Base-by-base conservation (phyloP, 2,329 filamentous ascomycete species). In the Stagonosporopsis rhizophila region DNA sequence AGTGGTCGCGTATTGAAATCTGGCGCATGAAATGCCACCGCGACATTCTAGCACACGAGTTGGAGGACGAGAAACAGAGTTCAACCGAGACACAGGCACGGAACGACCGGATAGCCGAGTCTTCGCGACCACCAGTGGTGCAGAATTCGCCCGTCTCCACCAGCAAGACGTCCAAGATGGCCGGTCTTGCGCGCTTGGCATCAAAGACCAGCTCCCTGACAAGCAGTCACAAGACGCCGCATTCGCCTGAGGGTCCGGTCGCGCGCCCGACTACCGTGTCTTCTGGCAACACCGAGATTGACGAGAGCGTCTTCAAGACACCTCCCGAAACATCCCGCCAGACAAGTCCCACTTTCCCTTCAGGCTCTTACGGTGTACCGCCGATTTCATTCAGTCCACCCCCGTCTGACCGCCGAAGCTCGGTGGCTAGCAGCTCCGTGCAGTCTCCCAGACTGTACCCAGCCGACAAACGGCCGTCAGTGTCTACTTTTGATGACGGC, bases 1-100 rank as follows among this genome's bases (percentile, higher is more conserved):
- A 95, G 73, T 97, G 94, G 94, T 88, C 89, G n/a, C 85, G 94
- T 58, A 89, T 96, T 73, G 92, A 96, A 64, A 95, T 97, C 19
- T 97, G 93, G 92, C 90, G 88, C 50, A 85, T 94, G 67, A 94
- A 87, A 70, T 97, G 93, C 63, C 93, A 99, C 75, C 88, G 89
- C 38, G 94, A 97, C 67, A 93, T 98, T 58, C 79, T 99, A 19
- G 81, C 87, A 5, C 84, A 92, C 75, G 95, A 99, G 71, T 80
- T 98, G 8, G 89, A 94, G 51, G 91, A 96, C 64, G 93, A 96
- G 68, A 81, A 74, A 53, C 78, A 81, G 39, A 71, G 74, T 28
- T 62, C 64, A 3, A 60, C 55, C 14, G 72, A 75, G 28, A 64
- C 56, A 27, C 67, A 70, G 50, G 62, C 66, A 25, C 63, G 65